phyloP scores from a whole-genome alignment of 2,329 filamentous ascomycete genomes.

The Ophiocordyceps camponoti-floridani region DNA sequence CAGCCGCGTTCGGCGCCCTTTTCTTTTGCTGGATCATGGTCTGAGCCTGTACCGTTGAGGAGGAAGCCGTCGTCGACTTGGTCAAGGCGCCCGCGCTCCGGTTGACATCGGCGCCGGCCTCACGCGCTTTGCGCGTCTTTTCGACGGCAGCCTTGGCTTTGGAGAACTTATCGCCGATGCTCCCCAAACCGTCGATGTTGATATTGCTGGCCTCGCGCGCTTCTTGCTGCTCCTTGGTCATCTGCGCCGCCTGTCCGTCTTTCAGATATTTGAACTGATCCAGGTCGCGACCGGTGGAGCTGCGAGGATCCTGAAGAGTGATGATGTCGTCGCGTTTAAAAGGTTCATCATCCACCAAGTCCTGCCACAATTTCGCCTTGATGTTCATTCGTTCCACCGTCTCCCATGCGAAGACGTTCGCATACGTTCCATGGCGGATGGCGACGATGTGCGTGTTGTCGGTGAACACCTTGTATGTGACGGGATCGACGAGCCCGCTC shows the following conservation, averaged over 20 bases:
- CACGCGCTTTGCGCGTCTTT: slow-evolving; percentile 60
- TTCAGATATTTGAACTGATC: slow-evolving; percentile 79
- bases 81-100: slow-evolving; percentile 24
- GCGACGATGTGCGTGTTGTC: slow-evolving; percentile 96
- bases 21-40: slow-evolving; percentile 34
- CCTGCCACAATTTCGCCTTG: slow-evolving; percentile 90
- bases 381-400: slow-evolving; percentile 91
- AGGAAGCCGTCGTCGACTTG: slow-evolving; percentile 12
- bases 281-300: slow-evolving; percentile 64
- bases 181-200: slow-evolving; percentile 65
- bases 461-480: slow-evolving; percentile 94
- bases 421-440: slow-evolving; percentile 58
- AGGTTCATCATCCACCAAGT: slow-evolving; percentile 71
- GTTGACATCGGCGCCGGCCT: slow-evolving; percentile 41
- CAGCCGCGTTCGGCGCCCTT: slow-evolving; percentile 65
- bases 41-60: slow-evolving; percentile 11
- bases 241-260: slow-evolving; percentile 53
- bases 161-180: slow-evolving; percentile 63
- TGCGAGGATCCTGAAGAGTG: slow-evolving; percentile 89
- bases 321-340: slow-evolving; percentile 88
- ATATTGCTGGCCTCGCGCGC: slow-evolving; percentile 50
- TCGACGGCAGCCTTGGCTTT: slow-evolving; percentile 90
- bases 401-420: slow-evolving; percentile 93
- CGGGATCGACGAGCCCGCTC: slow-evolving; percentile 83
- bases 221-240: slow-evolving; percentile 52